Conservation (phyloP, 164 flowering plant species). For the Echeveria elegans region DNA sequence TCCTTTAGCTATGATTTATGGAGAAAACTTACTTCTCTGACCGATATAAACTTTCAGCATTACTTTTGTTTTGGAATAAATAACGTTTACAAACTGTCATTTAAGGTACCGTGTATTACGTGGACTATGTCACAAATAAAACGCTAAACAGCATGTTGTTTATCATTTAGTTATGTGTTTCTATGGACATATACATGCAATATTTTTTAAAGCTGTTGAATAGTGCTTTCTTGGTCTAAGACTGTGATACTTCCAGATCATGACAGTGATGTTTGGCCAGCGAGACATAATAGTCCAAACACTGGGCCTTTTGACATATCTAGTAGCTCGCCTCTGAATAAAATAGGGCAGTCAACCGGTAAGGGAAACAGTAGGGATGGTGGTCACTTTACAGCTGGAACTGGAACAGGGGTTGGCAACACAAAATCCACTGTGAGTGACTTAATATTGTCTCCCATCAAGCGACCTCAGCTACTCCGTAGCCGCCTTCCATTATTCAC, state of each 20-base stretch:
- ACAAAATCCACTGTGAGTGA: constrained; percentile 79
- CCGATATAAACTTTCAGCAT: too few relatives aligned
- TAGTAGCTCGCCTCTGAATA: constrained; percentile 59
- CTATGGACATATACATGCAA: too few relatives aligned
- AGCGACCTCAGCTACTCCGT: constrained; percentile 85
- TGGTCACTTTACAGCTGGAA: constrained; percentile 20
- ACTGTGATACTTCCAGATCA: constrained; percentile 94
- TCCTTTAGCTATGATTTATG: too few relatives aligned
- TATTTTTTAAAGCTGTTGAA: constrained; percentile 38
- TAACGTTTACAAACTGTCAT: too few relatives aligned
- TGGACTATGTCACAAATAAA: not conserved
- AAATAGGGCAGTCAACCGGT: constrained; percentile 30
- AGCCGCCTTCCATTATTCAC: constrained; percentile 59
- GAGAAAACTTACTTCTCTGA: too few relatives aligned
- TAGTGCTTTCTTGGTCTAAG: constrained; percentile 65
- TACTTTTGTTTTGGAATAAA: too few relatives aligned
- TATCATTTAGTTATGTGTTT: too few relatives aligned
- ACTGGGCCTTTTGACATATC: constrained; percentile 65
- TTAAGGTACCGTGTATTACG: too few relatives aligned
- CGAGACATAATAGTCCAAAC: constrained; percentile 61
- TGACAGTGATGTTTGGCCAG: constrained; percentile 81
- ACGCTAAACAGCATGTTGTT: too few relatives aligned
- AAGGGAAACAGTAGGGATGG: constrained; percentile 43
- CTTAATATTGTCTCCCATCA: constrained; percentile 82
- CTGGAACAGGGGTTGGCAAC: constrained; percentile 21